Evolutionary conservation across 176 grass and related monocot genomes (phyloP).

Genomic region (Puccinellia tenuiflora): DNA sequence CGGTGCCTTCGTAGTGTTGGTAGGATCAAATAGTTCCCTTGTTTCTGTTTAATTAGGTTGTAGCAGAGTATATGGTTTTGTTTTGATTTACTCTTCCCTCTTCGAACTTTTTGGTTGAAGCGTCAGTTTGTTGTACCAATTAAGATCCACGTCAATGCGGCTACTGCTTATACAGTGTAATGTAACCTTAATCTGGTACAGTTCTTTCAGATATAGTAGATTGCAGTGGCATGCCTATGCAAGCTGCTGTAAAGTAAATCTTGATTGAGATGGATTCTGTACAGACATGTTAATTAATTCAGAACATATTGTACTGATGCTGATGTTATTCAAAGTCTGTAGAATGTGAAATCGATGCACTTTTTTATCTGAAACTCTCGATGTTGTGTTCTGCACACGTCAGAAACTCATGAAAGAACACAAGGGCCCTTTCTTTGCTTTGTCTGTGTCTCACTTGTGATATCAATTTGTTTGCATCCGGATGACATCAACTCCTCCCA

Average conservation of each 20-base stretch:
- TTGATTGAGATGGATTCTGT: not conserved
- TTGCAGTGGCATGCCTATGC: not conserved
- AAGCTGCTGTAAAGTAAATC: not conserved
- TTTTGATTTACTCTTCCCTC: constrained; percentile 9
- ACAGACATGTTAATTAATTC: not conserved
- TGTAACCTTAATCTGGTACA: constrained; percentile 10
- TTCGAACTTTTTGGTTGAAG: not conserved
- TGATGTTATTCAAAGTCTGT: not conserved
- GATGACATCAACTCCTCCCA: not conserved
- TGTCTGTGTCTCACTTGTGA: not conserved
- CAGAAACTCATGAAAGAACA: not conserved
- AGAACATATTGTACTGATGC: not conserved
- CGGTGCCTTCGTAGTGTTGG: not conserved
- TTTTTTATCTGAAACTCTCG: not conserved
- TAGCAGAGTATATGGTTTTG: not conserved
- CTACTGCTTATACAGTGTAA: not conserved
- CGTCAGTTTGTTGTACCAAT: not conserved
- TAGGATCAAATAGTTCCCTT: not conserved
- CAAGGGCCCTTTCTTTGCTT: not conserved
- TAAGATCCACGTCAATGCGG: not conserved
- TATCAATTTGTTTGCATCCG: constrained; percentile 6
- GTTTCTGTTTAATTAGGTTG: constrained; percentile 17
- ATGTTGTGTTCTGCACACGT: not conserved
- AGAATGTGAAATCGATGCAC: not conserved
- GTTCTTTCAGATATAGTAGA: constrained; percentile 5